Conservation (phyloP, 148 eudicot species). For the Camellia japonica region DNA sequence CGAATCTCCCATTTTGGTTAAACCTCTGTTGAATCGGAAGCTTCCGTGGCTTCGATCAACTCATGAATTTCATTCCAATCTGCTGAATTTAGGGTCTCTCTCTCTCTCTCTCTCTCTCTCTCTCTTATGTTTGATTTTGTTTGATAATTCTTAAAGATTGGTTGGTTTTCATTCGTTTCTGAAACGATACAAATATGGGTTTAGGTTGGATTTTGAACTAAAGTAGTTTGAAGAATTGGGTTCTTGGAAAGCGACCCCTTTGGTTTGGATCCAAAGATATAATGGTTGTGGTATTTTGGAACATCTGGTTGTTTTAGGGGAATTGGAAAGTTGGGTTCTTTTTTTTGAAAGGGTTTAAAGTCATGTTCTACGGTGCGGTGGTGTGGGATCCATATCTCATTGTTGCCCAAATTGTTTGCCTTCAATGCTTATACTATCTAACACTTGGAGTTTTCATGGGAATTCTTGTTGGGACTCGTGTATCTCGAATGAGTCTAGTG, state of each 20-base stretch:
- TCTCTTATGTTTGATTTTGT: not conserved
- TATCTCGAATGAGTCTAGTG: conserved; percentile 67
- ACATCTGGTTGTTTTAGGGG: not conserved
- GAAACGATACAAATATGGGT: not conserved
- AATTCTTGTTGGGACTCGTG: conserved; percentile 79
- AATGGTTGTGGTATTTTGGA: not conserved
- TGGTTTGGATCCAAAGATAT: not conserved
- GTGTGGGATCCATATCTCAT: conserved; percentile 97
- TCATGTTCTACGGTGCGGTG: conserved; percentile 92
- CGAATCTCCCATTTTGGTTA: not conserved
- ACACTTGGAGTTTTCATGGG: conserved; percentile 61
- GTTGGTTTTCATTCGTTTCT: not conserved
- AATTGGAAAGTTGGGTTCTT: conserved; percentile 16
- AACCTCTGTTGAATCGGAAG: not conserved
- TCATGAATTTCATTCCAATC: not conserved
- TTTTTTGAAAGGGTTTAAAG: conserved; percentile 13
- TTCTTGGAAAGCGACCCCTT: not conserved
- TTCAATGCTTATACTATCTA: conserved; percentile 85
- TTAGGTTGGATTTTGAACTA: not conserved
- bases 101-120: not conserved
- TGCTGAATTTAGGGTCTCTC: not conserved
- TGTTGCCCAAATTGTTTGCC: conserved; percentile 84
- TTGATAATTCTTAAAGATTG: not conserved
- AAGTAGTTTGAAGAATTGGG: not conserved
- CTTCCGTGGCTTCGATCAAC: not conserved